Conservation (phyloP, 2,329 filamentous ascomycete genomes). For the Cyphellophora attinorum region DNA sequence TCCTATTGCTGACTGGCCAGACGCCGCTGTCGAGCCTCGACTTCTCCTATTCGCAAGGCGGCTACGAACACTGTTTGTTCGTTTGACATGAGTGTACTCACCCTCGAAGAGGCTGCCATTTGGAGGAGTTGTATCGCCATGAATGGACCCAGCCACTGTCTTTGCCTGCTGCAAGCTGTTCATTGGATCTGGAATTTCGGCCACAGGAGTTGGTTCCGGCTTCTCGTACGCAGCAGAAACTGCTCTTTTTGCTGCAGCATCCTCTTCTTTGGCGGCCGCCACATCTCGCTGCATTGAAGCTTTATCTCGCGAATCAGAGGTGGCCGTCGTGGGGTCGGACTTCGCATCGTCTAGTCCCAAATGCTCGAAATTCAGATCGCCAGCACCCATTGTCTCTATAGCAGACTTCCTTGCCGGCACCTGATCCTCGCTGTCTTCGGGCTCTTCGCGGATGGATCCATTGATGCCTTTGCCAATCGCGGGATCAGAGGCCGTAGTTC, state of each 20-base stretch:
- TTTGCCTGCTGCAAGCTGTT: slow-evolving; percentile 17
- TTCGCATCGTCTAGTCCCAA: slow-evolving; percentile 55
- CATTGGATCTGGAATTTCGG: slow-evolving; percentile 28
- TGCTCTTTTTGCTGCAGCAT: slow-evolving; percentile 49
- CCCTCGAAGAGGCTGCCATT: slow-evolving; percentile 56
- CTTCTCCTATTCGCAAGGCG: slow-evolving; percentile 58
- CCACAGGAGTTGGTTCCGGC: slow-evolving; percentile 26
- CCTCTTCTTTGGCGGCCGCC: slow-evolving; percentile 47
- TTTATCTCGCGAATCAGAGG: neutral
- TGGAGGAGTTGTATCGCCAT: slow-evolving; percentile 55
- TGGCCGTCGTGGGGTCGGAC: slow-evolving; percentile 12
- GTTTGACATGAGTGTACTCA: slow-evolving; percentile 46
- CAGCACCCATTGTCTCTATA: slow-evolving; percentile 78
- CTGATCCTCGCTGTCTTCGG: slow-evolving; percentile 25
- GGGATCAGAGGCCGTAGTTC: slow-evolving; percentile 23
- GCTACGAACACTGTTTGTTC: slow-evolving; percentile 60
- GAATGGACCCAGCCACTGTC: slow-evolving; percentile 24
- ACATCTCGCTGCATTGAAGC: slow-evolving; percentile 36
- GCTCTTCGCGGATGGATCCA: slow-evolving; percentile 19
- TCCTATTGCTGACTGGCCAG: slow-evolving; percentile 55
- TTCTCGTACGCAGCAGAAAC: slow-evolving; percentile 51
- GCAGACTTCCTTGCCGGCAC: slow-evolving; percentile 59
- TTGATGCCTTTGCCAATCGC: slow-evolving; percentile 20
- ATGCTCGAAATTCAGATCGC: slow-evolving; percentile 81
- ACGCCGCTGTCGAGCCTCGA: slow-evolving; percentile 70